Conservation (phyloP, 108 stramenopile species). For the Chaetoceros muelleri region DNA sequence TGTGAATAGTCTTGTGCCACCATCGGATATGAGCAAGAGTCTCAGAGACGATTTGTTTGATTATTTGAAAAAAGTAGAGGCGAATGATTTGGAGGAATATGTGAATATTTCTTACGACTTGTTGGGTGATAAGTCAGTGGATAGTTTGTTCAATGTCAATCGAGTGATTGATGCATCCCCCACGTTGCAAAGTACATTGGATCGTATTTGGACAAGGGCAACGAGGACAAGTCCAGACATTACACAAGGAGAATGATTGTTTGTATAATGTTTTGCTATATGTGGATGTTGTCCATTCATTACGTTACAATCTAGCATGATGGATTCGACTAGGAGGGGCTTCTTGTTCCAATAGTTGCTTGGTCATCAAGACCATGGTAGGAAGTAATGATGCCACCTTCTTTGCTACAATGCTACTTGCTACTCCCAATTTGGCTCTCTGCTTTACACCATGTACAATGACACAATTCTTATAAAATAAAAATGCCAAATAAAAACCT, state of each 20-base stretch:
- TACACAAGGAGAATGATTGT: too few species aligned
- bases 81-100: constrained; percentile 12
- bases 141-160: neutral
- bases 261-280: too few species aligned
- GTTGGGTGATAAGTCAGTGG: neutral
- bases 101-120: constrained; percentile 17
- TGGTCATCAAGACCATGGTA: constrained; percentile 38
- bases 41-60: constrained; percentile 12
- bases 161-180: neutral
- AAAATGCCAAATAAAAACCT: constrained; percentile 73
- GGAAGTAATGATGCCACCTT: constrained; percentile 61
- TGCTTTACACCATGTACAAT: constrained; percentile 94
- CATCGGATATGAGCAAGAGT: neutral
- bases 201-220: neutral
- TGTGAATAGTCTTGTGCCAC: constrained; percentile 10
- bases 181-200: neutral
- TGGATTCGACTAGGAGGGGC: constrained; percentile 26
- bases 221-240: too few species aligned
- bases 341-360: constrained; percentile 29
- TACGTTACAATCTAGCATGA: too few species aligned
- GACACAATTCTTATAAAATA: constrained; percentile 89
- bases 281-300: too few species aligned
- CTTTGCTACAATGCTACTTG: constrained; percentile 66
- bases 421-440: constrained; percentile 68
- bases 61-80: constrained; percentile 8